Evolutionary conservation across 1,139 yeast genomes (phyloP).

Genomic region (Starmera stellimalicola): DNA sequence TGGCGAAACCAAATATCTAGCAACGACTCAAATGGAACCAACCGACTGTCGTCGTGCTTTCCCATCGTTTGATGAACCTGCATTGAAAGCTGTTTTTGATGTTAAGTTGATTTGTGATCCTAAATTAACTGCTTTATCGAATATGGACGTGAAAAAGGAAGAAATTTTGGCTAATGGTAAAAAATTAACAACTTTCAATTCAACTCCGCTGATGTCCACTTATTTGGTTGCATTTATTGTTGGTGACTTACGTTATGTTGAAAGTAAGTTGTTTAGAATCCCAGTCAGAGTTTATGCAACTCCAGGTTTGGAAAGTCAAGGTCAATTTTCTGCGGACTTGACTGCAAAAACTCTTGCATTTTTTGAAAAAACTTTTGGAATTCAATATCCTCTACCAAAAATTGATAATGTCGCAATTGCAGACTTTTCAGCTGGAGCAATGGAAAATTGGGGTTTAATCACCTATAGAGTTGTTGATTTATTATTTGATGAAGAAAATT

Average conservation of each 20-base stretch:
- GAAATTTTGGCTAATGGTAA: conserved; percentile 35
- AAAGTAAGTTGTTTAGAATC: conserved; percentile 29
- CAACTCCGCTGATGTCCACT: conserved; percentile 68
- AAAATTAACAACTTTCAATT: conserved; percentile 39
- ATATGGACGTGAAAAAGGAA: conserved; percentile 62
- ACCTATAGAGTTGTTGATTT: conserved; percentile 67
- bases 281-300: conserved; percentile 71
- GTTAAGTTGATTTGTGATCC: conserved; percentile 52
- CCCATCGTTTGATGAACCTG: conserved; percentile 88
- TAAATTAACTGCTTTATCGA: conserved; percentile 60
- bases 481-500: conserved; percentile 48
- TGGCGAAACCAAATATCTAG: conserved; percentile 56
- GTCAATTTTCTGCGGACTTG: conserved; percentile 53
- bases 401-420: conserved; percentile 69
- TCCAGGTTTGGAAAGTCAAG: conserved; percentile 54
- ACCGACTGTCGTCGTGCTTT: conserved; percentile 87
- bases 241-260: conserved; percentile 69
- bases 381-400: conserved; percentile 65
- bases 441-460: conserved; percentile 76
- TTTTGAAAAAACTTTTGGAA: conserved; percentile 54
- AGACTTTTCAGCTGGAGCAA: conserved; percentile 69
- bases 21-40: conserved; percentile 85
- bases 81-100: conserved; percentile 69
- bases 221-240: conserved; percentile 70
- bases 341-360: conserved; percentile 61